phyloP scores from a whole-genome alignment of 1,284 basidiomycete species.

The Gomphus sp. region DNA sequence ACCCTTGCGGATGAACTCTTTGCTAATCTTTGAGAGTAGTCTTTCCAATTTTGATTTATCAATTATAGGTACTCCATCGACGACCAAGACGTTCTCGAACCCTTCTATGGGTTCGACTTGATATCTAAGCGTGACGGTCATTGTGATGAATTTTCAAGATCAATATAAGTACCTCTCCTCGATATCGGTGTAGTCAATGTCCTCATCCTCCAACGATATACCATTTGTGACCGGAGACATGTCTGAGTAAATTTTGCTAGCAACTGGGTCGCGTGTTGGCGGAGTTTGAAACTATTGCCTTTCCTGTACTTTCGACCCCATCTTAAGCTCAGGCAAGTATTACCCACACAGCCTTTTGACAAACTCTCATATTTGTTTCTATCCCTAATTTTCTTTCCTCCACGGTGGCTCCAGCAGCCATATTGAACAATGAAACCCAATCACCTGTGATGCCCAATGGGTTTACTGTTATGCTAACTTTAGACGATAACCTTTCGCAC shows the following conservation, averaged over 20 bases:
- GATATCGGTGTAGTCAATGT: slow-evolving; percentile 91
- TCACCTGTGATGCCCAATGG: background rate
- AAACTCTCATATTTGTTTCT: background rate
- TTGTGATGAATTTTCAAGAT: slow-evolving; percentile 2
- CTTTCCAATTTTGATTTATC: slow-evolving; percentile 75
- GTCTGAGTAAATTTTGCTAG: background rate
- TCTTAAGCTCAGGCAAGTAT: too few species aligned
- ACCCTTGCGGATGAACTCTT: slow-evolving; percentile 77
- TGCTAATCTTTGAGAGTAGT: slow-evolving; percentile 70
- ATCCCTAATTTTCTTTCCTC: too few species aligned
- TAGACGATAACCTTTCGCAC: background rate
- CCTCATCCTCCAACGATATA: slow-evolving; percentile 40
- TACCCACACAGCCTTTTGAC: background rate
- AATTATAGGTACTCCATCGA: slow-evolving; percentile 83
- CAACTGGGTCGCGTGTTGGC: background rate
- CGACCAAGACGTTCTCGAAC: slow-evolving; percentile 80
- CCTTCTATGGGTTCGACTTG: slow-evolving; percentile 71
- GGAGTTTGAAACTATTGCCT: slow-evolving; percentile 4
- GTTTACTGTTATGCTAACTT: background rate
- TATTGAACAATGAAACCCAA: background rate
- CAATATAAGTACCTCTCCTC: slow-evolving; percentile 67
- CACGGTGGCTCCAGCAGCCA: background rate
- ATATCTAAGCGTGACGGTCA: slow-evolving; percentile 44
- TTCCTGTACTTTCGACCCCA: background rate
- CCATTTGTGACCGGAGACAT: slow-evolving; percentile 11